Base-by-base conservation (phyloP, 331 rosid species). In the Dryas integrifolia region DNA sequence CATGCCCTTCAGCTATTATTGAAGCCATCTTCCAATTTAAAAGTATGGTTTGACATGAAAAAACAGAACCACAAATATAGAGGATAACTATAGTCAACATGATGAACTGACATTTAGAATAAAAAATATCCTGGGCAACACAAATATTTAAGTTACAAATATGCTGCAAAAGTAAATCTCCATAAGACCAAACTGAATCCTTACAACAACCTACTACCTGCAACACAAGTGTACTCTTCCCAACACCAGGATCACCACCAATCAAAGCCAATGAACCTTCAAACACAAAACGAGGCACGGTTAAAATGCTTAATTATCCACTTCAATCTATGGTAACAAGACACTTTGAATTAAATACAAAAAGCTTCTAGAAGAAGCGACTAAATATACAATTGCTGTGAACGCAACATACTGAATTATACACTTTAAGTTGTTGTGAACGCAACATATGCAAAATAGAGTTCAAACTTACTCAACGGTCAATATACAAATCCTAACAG, bases 211-310 rank as follows among this genome's bases (percentile, higher is more conserved):
- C 41, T 6, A 38, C 39, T 72, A 94, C 98, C 98, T 94, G 98
- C 88, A 94, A 79, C 79, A 85, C 21, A 69, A 91, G 84, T 15
- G 98, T 94, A 81, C 98, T 94, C 86, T 94, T 94, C 79, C 98
- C 98, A 78, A 94, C 87, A 70, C 98, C 98, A 75, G 98, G 97
- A 79, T 94, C 98, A 69, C 98, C 98, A 30, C 98, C 88, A 69
- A 94, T 80, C 74, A 94, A 85, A 81, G 80, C 85, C 85, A 94
- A 82, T 69, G 96, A 94, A 72, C 98, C 98, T 94, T 84, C 77
- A 82, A 82, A 76, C 62, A 58, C 69, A 86, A 67, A 78, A 50
- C 46, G 79, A 72, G 14, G 59, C 35, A 52, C 49, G 65, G 76
- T 70, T 45, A 39, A 72, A 77, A 71, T 82, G 50, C 30, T 59